Evolutionary conservation across 306 rosid genomes (phyloP), one percentile per base, ranked within the genome.

Genomic region (Corylus americana): DNA sequence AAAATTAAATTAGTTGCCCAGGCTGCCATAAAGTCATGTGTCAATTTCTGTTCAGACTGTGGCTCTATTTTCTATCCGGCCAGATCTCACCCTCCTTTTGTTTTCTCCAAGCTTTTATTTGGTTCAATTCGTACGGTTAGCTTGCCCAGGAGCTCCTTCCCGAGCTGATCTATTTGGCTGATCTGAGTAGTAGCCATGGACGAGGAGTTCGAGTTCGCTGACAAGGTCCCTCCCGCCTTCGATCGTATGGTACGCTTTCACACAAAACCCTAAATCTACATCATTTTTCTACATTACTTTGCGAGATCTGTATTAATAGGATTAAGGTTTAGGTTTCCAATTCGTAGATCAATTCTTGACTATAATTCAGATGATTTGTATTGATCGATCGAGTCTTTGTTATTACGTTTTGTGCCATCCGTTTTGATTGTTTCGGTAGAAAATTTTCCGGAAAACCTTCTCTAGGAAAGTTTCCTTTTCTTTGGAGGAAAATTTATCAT

Each of bases 221-320:
- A 74, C 45, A 67, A 79, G 59, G 89, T 83, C 31, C 89, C 91
- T 77, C 88, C 92, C 12, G 80, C 89, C 4, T 86, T 83, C 74
- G 92, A 89, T 63, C 80, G 78, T 70, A 47, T 37, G 90, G 94
- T 90, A 86, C 13, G 75, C 29, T 75, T 72, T 12, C 70, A 11
- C 20, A 20, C 59, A 6, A 4, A 20, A 13, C 81, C 55, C 77
- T 64, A 11, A 39, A 45, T 22, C 58, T 55, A 12, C 77, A 14
- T 10, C 20, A 45, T 35, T 45, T 64, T 1, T 37, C 1, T 1
- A 13, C 2, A 7, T 58, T 5, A 7, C 27, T 70, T 71, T 49
- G 10, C 57, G 44, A 48, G 57, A 71, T 71, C 58, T 51, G 75
- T 50, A 8, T 48, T 2, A 50, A 12, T 1, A 12, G 3, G 44